Evolutionary conservation across 1,139 yeast genomes (phyloP).

Genomic region (Scheffersomyces segobiensis): DNA sequence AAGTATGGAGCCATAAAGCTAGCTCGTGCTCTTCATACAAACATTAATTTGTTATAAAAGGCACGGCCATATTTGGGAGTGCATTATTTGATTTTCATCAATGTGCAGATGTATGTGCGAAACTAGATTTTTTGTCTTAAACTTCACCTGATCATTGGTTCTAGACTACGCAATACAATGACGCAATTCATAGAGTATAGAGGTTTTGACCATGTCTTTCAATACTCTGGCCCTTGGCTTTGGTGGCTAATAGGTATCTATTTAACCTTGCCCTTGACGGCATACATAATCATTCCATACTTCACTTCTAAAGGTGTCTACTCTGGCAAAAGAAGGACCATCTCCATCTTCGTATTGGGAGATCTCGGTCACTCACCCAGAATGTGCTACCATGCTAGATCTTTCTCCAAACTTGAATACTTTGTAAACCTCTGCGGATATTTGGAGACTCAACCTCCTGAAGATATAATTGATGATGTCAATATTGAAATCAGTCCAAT

Average conservation of each 20-base stretch:
- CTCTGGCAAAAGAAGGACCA: conserved; percentile 43
- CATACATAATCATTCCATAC: conserved; percentile 37
- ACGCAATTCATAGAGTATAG: conserved; percentile 20
- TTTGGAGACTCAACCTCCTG: conserved; percentile 57
- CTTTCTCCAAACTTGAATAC: conserved; percentile 70
- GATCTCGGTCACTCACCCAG: conserved; percentile 96
- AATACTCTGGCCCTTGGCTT: conserved; percentile 38
- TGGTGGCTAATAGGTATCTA: conserved; percentile 39
- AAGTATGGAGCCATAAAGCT: neutral
- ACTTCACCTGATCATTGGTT: neutral
- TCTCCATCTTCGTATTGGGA: conserved; percentile 82
- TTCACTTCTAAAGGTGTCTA: conserved; percentile 17
- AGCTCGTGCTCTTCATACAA: neutral
- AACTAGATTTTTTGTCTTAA: neutral
- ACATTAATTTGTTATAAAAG: neutral
- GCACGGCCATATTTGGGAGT: neutral
- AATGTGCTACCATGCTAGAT: conserved; percentile 86
- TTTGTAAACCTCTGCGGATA: conserved; percentile 87
- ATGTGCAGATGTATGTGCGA: neutral
- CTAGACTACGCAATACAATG: conserved; percentile 6
- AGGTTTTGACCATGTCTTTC: conserved; percentile 30
- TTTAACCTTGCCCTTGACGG: conserved; percentile 35
- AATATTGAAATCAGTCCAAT: conserved; percentile 56
- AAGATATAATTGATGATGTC: conserved; percentile 48
- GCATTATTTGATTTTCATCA: neutral